Conservation (phyloP, 2,329 filamentous ascomycete genomes). For the Fonsecaea erecta region DNA sequence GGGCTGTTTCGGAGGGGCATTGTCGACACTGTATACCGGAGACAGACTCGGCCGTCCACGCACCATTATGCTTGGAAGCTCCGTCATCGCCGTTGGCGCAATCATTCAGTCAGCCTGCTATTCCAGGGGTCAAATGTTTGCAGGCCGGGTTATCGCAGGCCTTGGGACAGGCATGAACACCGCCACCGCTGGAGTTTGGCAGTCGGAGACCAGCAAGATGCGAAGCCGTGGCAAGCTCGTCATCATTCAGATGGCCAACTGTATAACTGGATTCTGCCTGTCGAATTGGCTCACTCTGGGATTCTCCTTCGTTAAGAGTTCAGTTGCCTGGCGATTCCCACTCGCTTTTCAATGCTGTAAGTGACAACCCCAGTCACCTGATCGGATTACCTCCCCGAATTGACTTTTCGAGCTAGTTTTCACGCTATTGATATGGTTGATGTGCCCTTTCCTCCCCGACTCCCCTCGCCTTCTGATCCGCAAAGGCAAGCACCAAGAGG, state of each 20-base stretch:
- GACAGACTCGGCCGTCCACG: conserved; percentile 54
- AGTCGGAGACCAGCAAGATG: conserved; percentile 55
- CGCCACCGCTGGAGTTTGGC: conserved; percentile 49
- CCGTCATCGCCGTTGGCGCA: conserved; percentile 52
- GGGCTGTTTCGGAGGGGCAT: conserved; percentile 57
- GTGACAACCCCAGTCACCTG: too few relatives aligned
- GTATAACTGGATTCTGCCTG: conserved; percentile 53
- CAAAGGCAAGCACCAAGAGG: conserved; percentile 60
- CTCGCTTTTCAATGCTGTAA: conserved; percentile 60
- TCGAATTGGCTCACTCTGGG: conserved; percentile 59
- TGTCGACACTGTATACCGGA: conserved; percentile 57
- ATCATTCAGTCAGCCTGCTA: conserved; percentile 50
- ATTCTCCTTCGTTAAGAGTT: conserved; percentile 57
- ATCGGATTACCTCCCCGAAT: too few relatives aligned
- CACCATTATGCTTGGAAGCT: conserved; percentile 46
- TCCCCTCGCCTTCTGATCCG: conserved; percentile 64
- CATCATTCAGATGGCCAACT: conserved; percentile 58
- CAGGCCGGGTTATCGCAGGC: conserved; percentile 55
- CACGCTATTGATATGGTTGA: conserved; percentile 56
- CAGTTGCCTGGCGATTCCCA: conserved; percentile 61
- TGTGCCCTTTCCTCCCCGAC: conserved; percentile 46
- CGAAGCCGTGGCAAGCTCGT: conserved; percentile 57
- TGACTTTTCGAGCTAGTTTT: conserved; percentile 46
- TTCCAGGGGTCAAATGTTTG: conserved; percentile 48
- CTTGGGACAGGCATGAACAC: conserved; percentile 41